Base-by-base conservation (phyloP, 192 early-diverging fungal species). In the Coemansia sp. region DNA sequence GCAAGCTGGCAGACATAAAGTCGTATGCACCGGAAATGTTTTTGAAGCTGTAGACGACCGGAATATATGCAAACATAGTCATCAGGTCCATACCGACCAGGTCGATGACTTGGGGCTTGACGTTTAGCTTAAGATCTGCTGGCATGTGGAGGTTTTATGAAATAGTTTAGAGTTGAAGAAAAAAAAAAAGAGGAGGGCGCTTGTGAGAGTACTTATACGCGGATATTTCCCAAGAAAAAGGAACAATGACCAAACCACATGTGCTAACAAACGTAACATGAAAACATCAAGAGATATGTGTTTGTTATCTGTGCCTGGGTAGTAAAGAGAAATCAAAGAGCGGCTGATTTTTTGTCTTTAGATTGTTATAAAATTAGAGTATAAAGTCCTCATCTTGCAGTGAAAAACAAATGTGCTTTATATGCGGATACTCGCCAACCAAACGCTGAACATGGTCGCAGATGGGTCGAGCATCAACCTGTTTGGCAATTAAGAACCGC, bases 1-100 rank as follows among this genome's bases (percentile, higher is more conserved):
- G 38, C 14, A 54, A 30, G 12, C 40, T 53, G 2, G 30, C 34
- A 11, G 44, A 40, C 60, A 62, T 62, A 32, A 62, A 62, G 5
- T 43, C 20, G 9, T 9, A 5, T 6, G 6, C 10, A 1, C n/a
- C 14, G 14, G 26, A 1, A 1, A n/a, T 16, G 14, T 62, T 62
- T 38, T 30, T 32, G 18, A 37, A 62, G 10, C 39, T 34, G 39
- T n/a, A 48, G n/a, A 54, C 21, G 0, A 17, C 4, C 23, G 60
- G 60, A 3, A 62, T 34, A 18, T 45, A 18, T 17, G 21, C 16
- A 21, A 46, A 36, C 3, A 45, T 48, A 10, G 39, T 8, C 2
- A 21, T 16, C 16, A 32, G 14, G 30, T 62, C 60, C 0, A 49
- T 6, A 7, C 6, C 20, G 28, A 7, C 23, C 3, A 62, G 43